These are phyloP conservation scores for Chlorella sp. DNA, from an alignment of 139 green algal genomes.

Conservation along the genomic window DNA sequence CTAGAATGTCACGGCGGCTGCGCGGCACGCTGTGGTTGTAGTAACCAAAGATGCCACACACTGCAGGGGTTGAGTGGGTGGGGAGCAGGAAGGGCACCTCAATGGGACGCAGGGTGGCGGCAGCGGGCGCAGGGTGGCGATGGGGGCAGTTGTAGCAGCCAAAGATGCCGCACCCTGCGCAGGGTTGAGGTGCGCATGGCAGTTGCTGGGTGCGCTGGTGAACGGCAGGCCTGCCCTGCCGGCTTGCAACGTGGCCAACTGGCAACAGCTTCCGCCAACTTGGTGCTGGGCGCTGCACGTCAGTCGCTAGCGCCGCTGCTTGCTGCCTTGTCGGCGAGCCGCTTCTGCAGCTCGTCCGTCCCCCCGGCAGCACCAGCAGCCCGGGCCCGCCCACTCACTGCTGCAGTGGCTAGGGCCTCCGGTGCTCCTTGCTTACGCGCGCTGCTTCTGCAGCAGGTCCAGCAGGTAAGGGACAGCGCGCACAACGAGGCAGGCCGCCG, in stretches of 20 bases:
- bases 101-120: background rate
- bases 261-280: no score
- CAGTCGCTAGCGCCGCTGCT: no score
- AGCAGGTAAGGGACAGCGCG: conserved; percentile 70
- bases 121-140: background rate
- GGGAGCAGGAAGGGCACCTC: background rate
- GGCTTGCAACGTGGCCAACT: no score
- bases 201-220: no score
- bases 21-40: conserved; percentile 80
- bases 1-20: conserved; percentile 77
- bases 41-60: conserved; percentile 99
- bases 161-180: background rate
- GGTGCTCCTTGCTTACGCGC: background rate
- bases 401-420: background rate
- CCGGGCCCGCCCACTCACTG: background rate
- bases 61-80: background rate
- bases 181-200: background rate
- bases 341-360: no score
- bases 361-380: no score
- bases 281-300: no score
- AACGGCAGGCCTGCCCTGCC: no score
- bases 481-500: conserved; percentile 47
- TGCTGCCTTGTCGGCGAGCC: no score
- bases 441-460: conserved; percentile 44
- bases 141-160: no score